phyloP scores from a whole-genome alignment of 1,284 basidiomycete genomes.

The Anthracocystis panici-leucophaei region DNA sequence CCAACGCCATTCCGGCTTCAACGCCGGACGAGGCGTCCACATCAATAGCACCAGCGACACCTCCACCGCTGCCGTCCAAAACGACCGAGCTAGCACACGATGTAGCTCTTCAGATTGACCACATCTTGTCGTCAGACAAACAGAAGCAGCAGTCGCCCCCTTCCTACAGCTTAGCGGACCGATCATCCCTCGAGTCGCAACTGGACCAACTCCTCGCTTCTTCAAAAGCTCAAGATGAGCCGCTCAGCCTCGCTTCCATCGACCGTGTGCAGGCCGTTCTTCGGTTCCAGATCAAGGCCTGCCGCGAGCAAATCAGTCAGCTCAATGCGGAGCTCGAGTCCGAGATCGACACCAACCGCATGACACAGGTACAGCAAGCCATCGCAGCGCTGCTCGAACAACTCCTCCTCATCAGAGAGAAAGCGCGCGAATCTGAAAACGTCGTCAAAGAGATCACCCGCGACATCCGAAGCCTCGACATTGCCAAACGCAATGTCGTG shows the following conservation, averaged over 20 bases:
- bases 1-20: slow-evolving; percentile 13
- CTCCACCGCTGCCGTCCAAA: slow-evolving; percentile 23
- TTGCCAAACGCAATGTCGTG: slow-evolving; percentile 86
- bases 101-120: slow-evolving; percentile 42
- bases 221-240: slow-evolving; percentile 16
- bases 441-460: slow-evolving; percentile 95
- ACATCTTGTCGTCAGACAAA: slow-evolving; percentile 15
- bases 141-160: neutral
- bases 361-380: slow-evolving; percentile 41
- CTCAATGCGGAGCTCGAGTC: slow-evolving; percentile 40
- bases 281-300: slow-evolving; percentile 29
- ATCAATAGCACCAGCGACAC: slow-evolving; percentile 6
- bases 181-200: slow-evolving; percentile 35
- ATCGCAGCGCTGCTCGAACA: slow-evolving; percentile 78
- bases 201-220: slow-evolving; percentile 33
- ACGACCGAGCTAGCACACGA: slow-evolving; percentile 28
- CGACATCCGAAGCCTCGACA: slow-evolving; percentile 93
- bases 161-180: slow-evolving; percentile 24
- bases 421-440: slow-evolving; percentile 80
- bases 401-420: slow-evolving; percentile 92
- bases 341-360: slow-evolving; percentile 48
- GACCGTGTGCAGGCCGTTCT: slow-evolving; percentile 40
- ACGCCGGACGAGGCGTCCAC: slow-evolving; percentile 6
- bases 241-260: slow-evolving; percentile 34
- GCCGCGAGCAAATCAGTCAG: slow-evolving; percentile 22